Conservation (phyloP, 257 asterid species). For the Nicotiana obtusifolia region DNA sequence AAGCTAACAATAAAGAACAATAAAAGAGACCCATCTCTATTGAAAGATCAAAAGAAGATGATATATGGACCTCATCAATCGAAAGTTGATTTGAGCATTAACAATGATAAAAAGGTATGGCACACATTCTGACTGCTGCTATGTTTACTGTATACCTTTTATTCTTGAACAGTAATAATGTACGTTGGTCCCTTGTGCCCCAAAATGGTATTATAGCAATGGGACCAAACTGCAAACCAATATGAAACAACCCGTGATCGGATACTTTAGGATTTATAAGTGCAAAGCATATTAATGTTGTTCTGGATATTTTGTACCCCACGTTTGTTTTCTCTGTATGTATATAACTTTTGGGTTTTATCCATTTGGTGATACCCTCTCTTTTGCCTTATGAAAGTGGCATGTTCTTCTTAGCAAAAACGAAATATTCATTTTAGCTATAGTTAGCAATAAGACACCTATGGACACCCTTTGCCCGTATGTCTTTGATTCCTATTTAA, state of each 20-base stretch:
- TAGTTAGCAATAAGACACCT: neutral
- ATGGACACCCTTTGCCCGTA: neutral
- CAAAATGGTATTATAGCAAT: slow-evolving; percentile 4
- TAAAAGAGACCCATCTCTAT: neutral
- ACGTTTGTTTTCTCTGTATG: neutral
- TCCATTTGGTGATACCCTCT: neutral
- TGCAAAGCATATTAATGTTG: neutral
- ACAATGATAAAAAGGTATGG: neutral
- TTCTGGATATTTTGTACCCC: neutral
- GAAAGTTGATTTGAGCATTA: neutral
- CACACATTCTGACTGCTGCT: neutral
- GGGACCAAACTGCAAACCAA: slow-evolving; percentile 12
- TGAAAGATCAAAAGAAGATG: neutral
- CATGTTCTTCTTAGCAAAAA: neutral
- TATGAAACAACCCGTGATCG: slow-evolving; percentile 34
- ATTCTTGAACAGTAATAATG: neutral
- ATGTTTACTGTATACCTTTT: slow-evolving; percentile 4
- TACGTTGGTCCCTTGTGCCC: slow-evolving; percentile 10
- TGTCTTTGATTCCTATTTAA: neutral
- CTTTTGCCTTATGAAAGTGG: neutral
- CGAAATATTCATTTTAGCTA: neutral
- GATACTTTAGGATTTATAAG: slow-evolving; percentile 16
- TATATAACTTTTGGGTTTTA: neutral
- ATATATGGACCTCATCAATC: neutral
- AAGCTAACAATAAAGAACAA: neutral